Base-by-base conservation (phyloP, 2,329 filamentous ascomycete genomes). In the Ceratocystis ficicola region DNA sequence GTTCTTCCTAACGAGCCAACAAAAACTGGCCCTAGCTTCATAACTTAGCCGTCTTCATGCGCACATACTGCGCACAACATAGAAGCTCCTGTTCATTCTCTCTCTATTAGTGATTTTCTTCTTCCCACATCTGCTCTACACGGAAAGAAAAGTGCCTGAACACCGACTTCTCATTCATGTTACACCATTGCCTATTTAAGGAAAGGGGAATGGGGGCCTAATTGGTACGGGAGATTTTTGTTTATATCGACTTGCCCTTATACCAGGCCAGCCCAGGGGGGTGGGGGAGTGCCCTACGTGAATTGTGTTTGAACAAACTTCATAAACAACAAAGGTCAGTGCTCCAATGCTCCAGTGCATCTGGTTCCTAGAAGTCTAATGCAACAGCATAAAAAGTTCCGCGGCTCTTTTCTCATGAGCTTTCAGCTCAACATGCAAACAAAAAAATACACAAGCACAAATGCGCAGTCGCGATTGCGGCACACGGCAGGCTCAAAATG, bases 251-350 rank as follows among this genome's bases (percentile, higher is more conserved):
- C 28, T 12, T 12, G 30, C 25, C n/a, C 55, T 17, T 59, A 36
- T 59, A 20, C 25, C 55, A 59, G n/a, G 7, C 55, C 30, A 5
- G 36, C 17, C 3, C 25, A 59, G 32, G 22, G 25, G 25, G 30
- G 28, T 10, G 17, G 5, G 20, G 22, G 48, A 20, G n/a, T 22
- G 8, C 20, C 20, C 15, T 28, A 12, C 1, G 20, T 52, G 8
- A 4, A 15, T 30, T 57, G 2, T 59, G 28, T n/a, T 36, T 59
- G 52, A 25, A 57, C n/a, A 32, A 28, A 5, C 10, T 36, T 17
- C 55, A 59, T 32, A 59, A 59, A 59, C 55, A 36, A 59, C 22
- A 25, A 57, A 57, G 52, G 52, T 57, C 52, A 57, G 52, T 57
- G 22, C 52, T 57, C 12, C 50, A 25, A 25, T 36, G 30, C 30